Base-by-base conservation (phyloP, 2,329 filamentous ascomycete genomes). In the Tetracladium maxilliforme region DNA sequence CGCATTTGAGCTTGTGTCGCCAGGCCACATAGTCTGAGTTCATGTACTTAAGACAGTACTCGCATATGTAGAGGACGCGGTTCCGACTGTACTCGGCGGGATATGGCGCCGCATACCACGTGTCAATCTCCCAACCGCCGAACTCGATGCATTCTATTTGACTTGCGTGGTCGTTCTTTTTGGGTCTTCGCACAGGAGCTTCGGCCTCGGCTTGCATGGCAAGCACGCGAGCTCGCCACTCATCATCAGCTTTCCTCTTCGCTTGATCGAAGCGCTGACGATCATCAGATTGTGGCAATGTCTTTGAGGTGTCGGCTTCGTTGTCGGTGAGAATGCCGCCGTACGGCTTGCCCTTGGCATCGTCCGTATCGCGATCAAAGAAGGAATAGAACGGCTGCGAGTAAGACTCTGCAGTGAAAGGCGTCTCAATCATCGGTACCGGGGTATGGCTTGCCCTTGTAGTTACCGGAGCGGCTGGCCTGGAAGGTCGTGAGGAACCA, bases 131-230 rank as follows among this genome's bases (percentile, higher is more conserved):
- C 64, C 79, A 92, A 25, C 84, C 83, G 22, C 90, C 90, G 53
- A 98, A 95, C 42, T 93, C 90, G 54, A 98, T 93, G 52, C 86
- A 94, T 49, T 95, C 92, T 47, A 98, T 95, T 52, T 94, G 90
- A 48, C 86, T 95, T 5, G 83, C 81, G 15, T 83, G 82, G 0
- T 81, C 82, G n/a, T 73, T 71, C 44, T 93, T 93, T 38, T 74
- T 72, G 11, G 70, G 57, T 42, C 71, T 76, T 40, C 71, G 75
- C 13, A 63, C 52, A n/a, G n/a, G n/a, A 10, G 70, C 58, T 22
- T 72, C 70, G n/a, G 59, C 54, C 32, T 70, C 72, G 15, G 68
- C 67, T 36, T 86, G 74, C 63, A 61, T 40, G 54, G 61, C 34
- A 58, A 71, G 48, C 13, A 66, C 56, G 37, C 73, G 70, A 37